phyloP scores from a whole-genome alignment of 345 rosid species.

The Lepidium aucheri region DNA sequence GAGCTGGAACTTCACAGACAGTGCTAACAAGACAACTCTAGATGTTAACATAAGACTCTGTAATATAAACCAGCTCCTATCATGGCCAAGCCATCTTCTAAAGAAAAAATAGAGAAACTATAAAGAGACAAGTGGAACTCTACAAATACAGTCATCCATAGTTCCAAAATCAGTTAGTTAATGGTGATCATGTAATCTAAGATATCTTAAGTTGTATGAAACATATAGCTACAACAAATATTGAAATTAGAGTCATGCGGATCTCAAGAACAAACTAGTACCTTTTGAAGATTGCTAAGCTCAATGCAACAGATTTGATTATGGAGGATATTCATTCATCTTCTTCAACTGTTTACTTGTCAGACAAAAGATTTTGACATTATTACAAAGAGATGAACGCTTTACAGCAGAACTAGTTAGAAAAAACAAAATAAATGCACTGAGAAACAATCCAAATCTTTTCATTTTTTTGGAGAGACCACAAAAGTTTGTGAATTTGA shows the following conservation, averaged over 20 bases:
- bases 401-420: slow-evolving; percentile 28
- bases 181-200: neutral
- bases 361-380: slow-evolving; percentile 7
- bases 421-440: slow-evolving; percentile 32
- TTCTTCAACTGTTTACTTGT: slow-evolving; percentile 4
- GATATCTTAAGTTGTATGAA: neutral
- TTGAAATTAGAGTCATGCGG: neutral
- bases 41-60: neutral
- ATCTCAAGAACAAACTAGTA: neutral
- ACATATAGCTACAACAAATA: neutral
- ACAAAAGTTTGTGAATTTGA: slow-evolving; percentile 33
- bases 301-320: neutral
- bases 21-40: neutral
- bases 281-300: neutral
- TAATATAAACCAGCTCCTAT: neutral
- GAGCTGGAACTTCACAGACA: too few species aligned
- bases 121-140: neutral
- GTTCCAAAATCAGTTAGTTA: neutral
- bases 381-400: slow-evolving; percentile 19
- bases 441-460: slow-evolving; percentile 25
- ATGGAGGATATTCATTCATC: neutral
- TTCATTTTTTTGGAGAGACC: neutral
- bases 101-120: too few species aligned
- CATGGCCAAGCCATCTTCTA: neutral
- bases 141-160: neutral